phyloP scores from a whole-genome alignment of 345 rosid genomes.

The Noccaea caerulescens region DNA sequence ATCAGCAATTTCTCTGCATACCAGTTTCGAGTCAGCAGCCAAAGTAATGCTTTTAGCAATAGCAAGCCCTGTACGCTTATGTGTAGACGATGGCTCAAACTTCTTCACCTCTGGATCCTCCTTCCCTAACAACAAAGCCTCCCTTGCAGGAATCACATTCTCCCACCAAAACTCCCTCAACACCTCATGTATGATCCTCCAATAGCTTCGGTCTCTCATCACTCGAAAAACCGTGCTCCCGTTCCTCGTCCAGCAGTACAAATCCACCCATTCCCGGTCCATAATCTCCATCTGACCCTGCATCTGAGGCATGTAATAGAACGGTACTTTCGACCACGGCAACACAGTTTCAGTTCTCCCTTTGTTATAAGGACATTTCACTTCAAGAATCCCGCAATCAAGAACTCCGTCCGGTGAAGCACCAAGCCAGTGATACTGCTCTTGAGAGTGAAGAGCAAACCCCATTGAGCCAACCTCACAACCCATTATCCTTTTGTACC shows the following conservation, averaged over 20 bases:
- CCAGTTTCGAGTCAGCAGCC: conserved; percentile 63
- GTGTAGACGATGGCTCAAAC: conserved; percentile 69
- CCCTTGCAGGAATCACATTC: conserved; percentile 82
- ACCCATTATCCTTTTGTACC: conserved; percentile 75
- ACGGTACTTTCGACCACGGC: conserved; percentile 84
- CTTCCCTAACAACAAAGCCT: conserved; percentile 59
- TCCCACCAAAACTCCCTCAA: conserved; percentile 91
- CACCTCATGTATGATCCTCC: conserved; percentile 69
- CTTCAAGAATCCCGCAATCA: conserved; percentile 78
- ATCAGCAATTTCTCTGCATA: conserved; percentile 85
- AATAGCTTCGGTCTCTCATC: conserved; percentile 62
- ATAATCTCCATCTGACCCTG: conserved; percentile 97
- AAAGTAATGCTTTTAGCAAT: conserved; percentile 67
- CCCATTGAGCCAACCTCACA: conserved; percentile 70
- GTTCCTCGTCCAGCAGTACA: conserved; percentile 93
- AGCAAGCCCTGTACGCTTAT: conserved; percentile 66
- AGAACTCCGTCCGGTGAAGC: conserved; percentile 95
- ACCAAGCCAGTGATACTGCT: conserved; percentile 74
- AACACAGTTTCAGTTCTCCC: conserved; percentile 79
- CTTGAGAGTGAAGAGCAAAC: conserved; percentile 73
- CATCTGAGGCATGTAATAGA: conserved; percentile 94
- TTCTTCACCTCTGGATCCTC: conserved; percentile 49
- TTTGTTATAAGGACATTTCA: conserved; percentile 93
- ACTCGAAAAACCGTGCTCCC: conserved; percentile 85
- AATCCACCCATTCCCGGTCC: conserved; percentile 88